Percentiles rank a stretch among this genome's conserved stretches.
Conservation (phyloP, 306 rosid species). For the Trifolium fragiferum region DNA sequence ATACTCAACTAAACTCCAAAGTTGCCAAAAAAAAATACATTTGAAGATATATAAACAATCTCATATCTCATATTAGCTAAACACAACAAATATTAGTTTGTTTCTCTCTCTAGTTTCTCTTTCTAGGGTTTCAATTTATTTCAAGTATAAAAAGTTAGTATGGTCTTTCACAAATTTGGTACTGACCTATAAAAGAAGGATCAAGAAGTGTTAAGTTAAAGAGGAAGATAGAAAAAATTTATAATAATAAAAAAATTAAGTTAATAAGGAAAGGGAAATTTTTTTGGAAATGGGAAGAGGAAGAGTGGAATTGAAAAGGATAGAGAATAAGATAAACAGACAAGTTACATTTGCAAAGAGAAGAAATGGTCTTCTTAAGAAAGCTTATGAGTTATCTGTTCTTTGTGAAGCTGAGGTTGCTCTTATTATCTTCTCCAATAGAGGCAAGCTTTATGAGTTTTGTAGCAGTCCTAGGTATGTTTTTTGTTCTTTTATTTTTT, state of each 20-base stretch:
- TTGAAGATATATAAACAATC: neutral
- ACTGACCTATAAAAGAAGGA: constrained; percentile 64
- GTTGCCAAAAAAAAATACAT: no score
- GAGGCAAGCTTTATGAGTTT: constrained; percentile 94
- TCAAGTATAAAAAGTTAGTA: constrained; percentile 41
- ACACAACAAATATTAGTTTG: constrained; percentile 19
- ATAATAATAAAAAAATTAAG: neutral
- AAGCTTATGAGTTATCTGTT: constrained; percentile 91
- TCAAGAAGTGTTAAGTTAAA: constrained; percentile 49
- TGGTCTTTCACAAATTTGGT: constrained; percentile 65
- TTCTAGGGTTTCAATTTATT: constrained; percentile 47
- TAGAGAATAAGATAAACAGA: constrained; percentile 98
- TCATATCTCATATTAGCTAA: neutral
- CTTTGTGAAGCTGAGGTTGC: constrained; percentile 97
- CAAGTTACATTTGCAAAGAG: constrained; percentile 94
- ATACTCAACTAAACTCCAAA: no score
- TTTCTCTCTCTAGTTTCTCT: constrained; percentile 36
- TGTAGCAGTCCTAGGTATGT: constrained; percentile 78
- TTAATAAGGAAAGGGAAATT: neutral
- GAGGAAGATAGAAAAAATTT: constrained; percentile 27
- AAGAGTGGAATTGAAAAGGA: constrained; percentile 94
- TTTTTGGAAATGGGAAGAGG: constrained; percentile 72
- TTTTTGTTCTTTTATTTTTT: neutral
- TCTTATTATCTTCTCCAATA: constrained; percentile 85
- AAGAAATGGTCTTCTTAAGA: constrained; percentile 89